Base-by-base conservation (phyloP, 495 filamentous ascomycete species). In the Podospora conica region DNA sequence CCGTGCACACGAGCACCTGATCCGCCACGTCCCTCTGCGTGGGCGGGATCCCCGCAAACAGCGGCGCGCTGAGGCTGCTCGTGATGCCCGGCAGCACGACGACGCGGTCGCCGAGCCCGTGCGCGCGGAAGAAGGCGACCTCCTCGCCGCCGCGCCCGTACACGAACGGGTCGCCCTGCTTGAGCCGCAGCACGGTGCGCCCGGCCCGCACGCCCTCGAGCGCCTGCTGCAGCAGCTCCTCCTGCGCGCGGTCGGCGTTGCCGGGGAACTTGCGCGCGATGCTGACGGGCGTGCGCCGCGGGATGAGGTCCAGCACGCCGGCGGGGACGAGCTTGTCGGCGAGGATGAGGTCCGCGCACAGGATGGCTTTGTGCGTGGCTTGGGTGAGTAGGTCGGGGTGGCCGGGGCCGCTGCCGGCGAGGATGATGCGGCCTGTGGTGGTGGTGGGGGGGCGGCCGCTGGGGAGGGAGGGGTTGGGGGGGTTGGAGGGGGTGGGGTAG, bases 191-290 rank as follows among this genome's bases (percentile, higher is more conserved):
- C 0, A 98, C 95, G 1, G 85, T 90, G 68, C 89, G 82, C 15
- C 96, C 96, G 4, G 83, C 82, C 40, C 84, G 80, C 22, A 94
- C 79, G 11, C 87, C 90, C 15, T 84, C 84, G 18, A 96, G 80
- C 0, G 91, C 95, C 71, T 92, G 82, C 33, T 84, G 79, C n/a
- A 97, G 85, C 18, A 98, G 86, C 75, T 98, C 95, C 66, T 91
- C 88, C 74, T 98, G 96, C 0, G 95, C 95, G 48, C 85, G 86
- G 68, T 98, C 95, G 40, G 95, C 95, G 70, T 98, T 98, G 12
- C 95, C 95, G 10, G 95, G 95, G 75, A 98, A 98, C 77, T 98
- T 98, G 68, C 93, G 90, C 9, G 95, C 95, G 71, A 98, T 98
- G 70, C 91, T 86, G 18, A 98, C 88, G 24, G 90, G 88, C 20